Percentiles rank a stretch among this genome's conserved stretches.
phyloP scores from a whole-genome alignment of 495 filamentous ascomycete species.

The Aspergillus ostianus region DNA sequence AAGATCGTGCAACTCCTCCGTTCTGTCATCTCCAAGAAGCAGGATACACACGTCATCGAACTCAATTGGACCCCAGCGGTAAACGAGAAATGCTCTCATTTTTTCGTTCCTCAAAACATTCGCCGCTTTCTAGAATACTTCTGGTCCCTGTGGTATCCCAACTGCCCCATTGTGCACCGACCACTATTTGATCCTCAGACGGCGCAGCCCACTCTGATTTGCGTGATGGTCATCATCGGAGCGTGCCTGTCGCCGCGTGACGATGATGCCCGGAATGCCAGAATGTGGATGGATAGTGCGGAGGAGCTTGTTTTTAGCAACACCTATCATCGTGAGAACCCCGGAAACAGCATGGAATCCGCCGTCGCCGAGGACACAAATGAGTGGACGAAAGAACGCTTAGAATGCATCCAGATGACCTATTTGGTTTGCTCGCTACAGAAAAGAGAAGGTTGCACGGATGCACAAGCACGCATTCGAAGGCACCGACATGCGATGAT shows the following conservation, averaged over 20 bases:
- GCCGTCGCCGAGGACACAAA: not conserved
- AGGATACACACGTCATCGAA: slow-evolving; percentile 15
- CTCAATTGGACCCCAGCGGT: slow-evolving; percentile 15
- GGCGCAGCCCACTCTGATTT: slow-evolving; percentile 15
- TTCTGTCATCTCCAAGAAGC: slow-evolving; percentile 12
- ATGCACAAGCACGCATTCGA: slow-evolving; percentile 21
- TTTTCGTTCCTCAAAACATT: slow-evolving; percentile 20
- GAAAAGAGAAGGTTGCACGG: slow-evolving; percentile 23
- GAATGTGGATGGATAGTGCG: slow-evolving; percentile 18
- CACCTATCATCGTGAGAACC: slow-evolving; percentile 13
- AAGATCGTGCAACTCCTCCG: slow-evolving; percentile 17
- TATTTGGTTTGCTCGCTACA: slow-evolving; percentile 27
- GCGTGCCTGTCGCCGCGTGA: slow-evolving; percentile 22
- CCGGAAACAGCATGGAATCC: not conserved
- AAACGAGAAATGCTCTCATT: slow-evolving; percentile 7
- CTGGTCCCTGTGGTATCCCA: slow-evolving; percentile 28
- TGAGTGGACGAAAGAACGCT: slow-evolving; percentile 14
- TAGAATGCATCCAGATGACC: slow-evolving; percentile 23
- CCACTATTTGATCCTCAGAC: slow-evolving; percentile 17
- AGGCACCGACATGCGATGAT: slow-evolving; percentile 26
- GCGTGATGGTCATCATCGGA: slow-evolving; percentile 25
- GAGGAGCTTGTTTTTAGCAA: slow-evolving; percentile 23
- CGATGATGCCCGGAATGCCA: slow-evolving; percentile 9
- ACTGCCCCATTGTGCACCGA: slow-evolving; percentile 26
- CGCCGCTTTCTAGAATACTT: slow-evolving; percentile 23